A percentile compares a stretch with the other conserved stretches of the same genome.
Evolutionary conservation across 164 flowering plant species (phyloP).

Genomic region (Protea cynaroides): DNA sequence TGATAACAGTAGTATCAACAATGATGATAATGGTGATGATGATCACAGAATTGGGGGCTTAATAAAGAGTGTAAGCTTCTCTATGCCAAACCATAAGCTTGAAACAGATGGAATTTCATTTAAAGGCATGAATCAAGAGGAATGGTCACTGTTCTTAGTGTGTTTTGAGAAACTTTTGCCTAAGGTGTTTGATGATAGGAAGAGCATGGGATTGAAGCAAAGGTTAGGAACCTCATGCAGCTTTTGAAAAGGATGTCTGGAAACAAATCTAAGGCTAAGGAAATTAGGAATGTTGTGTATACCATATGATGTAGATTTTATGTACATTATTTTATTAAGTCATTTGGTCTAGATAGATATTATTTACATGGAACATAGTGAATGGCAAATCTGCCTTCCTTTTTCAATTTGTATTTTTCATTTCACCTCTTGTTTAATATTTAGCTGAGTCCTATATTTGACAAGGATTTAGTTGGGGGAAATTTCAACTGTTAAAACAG

Average conservation of each 20-base stretch:
- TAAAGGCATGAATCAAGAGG: slow-evolving; percentile 46
- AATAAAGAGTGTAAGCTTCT: slow-evolving; percentile 42
- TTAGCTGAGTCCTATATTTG: no score
- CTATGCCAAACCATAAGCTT: slow-evolving; percentile 20
- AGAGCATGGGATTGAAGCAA: slow-evolving; percentile 36
- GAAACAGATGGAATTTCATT: slow-evolving; percentile 42
- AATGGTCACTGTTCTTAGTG: slow-evolving; percentile 52
- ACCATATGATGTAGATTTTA: background rate
- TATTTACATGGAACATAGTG: background rate
- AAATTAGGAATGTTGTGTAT: background rate
- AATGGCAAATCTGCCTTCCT: background rate
- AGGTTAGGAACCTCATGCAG: slow-evolving; percentile 61
- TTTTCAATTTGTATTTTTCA: no score
- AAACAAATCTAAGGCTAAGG: background rate
- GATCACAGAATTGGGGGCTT: slow-evolving; percentile 15
- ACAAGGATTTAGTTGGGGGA: no score
- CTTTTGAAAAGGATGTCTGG: slow-evolving; percentile 22
- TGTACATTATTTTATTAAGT: background rate
- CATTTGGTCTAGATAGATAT: background rate
- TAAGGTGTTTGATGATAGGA: slow-evolving; percentile 41
- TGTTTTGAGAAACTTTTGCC: slow-evolving; percentile 54
- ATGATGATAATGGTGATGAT: background rate
- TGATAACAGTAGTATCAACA: background rate
- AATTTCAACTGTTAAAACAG: no score
- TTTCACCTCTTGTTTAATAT: no score